phyloP scores from a whole-genome alignment of 768 basidiomycete genomes.

The Mycena sanguinolenta region DNA sequence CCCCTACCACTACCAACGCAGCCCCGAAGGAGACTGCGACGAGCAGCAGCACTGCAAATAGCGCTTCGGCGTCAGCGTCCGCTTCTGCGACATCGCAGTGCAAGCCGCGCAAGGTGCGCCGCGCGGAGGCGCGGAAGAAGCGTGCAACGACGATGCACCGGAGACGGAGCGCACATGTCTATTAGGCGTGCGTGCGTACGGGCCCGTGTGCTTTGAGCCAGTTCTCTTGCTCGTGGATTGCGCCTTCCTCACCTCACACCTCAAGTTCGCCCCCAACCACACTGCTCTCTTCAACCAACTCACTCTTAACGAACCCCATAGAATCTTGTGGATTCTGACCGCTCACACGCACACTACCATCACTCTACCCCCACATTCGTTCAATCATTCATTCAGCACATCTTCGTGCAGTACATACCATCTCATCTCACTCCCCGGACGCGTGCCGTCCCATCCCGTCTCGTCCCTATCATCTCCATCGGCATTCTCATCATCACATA shows the following conservation, averaged over 20 bases:
- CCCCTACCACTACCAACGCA: background rate
- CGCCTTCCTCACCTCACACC: too few relatives aligned
- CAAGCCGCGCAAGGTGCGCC: constrained; percentile 22
- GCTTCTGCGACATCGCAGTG: constrained; percentile 6
- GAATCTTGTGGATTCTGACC: background rate
- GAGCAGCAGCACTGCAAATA: background rate
- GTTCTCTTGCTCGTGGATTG: too few relatives aligned
- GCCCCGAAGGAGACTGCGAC: background rate
- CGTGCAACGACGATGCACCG: constrained; percentile 2
- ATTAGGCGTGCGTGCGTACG: background rate
- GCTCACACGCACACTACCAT: background rate
- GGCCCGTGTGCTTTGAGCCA: too few relatives aligned
- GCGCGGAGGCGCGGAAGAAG: constrained; percentile 3
- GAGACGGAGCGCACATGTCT: constrained; percentile 3
- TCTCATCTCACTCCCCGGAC: too few relatives aligned
- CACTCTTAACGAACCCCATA: background rate
- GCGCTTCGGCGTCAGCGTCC: background rate
- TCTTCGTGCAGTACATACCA: too few relatives aligned
- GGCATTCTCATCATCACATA: too few relatives aligned
- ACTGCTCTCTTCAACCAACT: too few relatives aligned
- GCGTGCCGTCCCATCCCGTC: too few relatives aligned
- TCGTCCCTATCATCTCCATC: too few relatives aligned
- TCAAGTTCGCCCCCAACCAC: too few relatives aligned
- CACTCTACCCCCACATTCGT: background rate
- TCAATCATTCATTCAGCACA: background rate